These are phyloP conservation scores for Rhodotorula glutinis DNA, from an alignment of 1,284 basidiomycete species.

Conservation along the genomic window DNA sequence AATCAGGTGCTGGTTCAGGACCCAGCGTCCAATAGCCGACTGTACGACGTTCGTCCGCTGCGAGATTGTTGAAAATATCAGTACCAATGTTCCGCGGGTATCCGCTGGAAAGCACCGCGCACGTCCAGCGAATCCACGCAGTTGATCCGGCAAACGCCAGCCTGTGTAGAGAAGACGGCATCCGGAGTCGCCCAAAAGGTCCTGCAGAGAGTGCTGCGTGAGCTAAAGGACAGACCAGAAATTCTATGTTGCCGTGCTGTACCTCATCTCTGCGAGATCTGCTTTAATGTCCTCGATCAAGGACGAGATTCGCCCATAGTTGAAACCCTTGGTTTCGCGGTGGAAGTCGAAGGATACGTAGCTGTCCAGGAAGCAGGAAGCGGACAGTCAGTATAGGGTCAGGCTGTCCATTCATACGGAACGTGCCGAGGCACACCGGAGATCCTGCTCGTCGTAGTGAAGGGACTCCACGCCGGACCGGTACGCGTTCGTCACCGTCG, in stretches of 20 bases:
- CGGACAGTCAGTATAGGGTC: constrained; percentile 13
- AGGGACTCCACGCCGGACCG: constrained; percentile 64
- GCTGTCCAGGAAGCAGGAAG: constrained; percentile 1
- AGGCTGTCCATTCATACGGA: too few relatives aligned
- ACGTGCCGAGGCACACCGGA: constrained; percentile 55
- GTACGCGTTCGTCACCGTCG: constrained; percentile 72
- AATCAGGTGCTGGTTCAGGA: constrained; percentile 74
- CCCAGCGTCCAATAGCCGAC: constrained; percentile 83
- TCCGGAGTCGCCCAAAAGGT: constrained; percentile 80
- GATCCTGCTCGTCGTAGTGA: constrained; percentile 45
- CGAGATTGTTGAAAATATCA: constrained; percentile 54
- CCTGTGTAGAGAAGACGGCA: constrained; percentile 70
- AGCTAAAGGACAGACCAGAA: background rate
- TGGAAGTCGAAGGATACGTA: constrained; percentile 60
- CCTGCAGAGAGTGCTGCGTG: constrained; percentile 50
- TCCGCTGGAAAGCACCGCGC: too few relatives aligned
- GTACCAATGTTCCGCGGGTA: too few relatives aligned
- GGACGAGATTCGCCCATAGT: constrained; percentile 84
- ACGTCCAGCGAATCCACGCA: constrained; percentile 76
- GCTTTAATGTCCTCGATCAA: constrained; percentile 68
- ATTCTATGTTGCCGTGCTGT: constrained; percentile 2
- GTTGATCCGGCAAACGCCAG: constrained; percentile 72
- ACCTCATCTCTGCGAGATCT: constrained; percentile 74
- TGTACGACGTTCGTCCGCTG: constrained; percentile 79
- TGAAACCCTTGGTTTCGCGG: constrained; percentile 83